Percentiles rank a stretch among this genome's conserved stretches.
Evolutionary conservation across 495 filamentous ascomycete species (phyloP).

Genomic region (Aspergillus sparsus): DNA sequence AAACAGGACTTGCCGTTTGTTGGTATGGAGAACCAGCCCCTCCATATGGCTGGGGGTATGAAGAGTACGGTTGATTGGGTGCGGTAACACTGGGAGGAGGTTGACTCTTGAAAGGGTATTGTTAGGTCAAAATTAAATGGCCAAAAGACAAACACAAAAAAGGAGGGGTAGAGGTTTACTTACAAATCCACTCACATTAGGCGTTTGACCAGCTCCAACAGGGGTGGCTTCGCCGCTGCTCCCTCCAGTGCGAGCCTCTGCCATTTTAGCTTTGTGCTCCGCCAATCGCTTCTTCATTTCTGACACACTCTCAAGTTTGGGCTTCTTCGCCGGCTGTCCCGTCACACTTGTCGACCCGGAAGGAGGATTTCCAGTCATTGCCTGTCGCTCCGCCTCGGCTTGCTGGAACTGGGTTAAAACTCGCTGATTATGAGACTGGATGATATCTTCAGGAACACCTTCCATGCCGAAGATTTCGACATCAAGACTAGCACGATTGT

Average conservation of each 20-base stretch:
- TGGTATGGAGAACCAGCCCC: slow-evolving; percentile 42
- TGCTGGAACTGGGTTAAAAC: slow-evolving; percentile 81
- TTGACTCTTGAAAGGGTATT: slow-evolving; percentile 31
- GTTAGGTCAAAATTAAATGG: slow-evolving; percentile 7
- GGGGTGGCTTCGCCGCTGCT: slow-evolving; percentile 65
- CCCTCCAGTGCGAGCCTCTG: slow-evolving; percentile 57
- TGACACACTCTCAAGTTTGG: slow-evolving; percentile 72
- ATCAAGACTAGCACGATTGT: slow-evolving; percentile 77
- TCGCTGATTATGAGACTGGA: slow-evolving; percentile 78
- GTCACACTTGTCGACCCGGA: slow-evolving; percentile 55
- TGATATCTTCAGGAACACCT: slow-evolving; percentile 85
- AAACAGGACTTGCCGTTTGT: slow-evolving; percentile 45
- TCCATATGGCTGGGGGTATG: slow-evolving; percentile 44
- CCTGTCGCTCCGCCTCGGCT: slow-evolving; percentile 78
- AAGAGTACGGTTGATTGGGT: slow-evolving; percentile 33
- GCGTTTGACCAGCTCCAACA: slow-evolving; percentile 52
- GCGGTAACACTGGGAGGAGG: slow-evolving; percentile 29
- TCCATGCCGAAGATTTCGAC: slow-evolving; percentile 99
- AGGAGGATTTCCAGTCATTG: slow-evolving; percentile 78
- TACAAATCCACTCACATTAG: slow-evolving; percentile 57
- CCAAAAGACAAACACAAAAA: background rate
- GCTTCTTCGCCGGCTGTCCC: slow-evolving; percentile 69
- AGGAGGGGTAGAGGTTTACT: slow-evolving; percentile 28
- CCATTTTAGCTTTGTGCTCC: slow-evolving; percentile 72
- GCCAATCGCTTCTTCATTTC: slow-evolving; percentile 83